phyloP scores from a whole-genome alignment of 192 early-diverging fungal genomes.

The Obelidium mucronatum region DNA sequence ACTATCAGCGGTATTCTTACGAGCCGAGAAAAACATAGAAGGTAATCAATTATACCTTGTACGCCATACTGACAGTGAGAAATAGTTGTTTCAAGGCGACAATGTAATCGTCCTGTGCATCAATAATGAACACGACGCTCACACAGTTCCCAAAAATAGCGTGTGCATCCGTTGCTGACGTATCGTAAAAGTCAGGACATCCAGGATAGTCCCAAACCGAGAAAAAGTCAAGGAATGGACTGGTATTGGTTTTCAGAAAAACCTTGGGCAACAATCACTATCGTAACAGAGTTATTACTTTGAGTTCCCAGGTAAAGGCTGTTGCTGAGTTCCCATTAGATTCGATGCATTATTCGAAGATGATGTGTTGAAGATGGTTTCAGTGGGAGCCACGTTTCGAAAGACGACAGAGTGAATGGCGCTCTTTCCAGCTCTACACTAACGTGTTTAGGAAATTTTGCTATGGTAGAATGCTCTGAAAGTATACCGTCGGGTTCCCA shows the following conservation, averaged over 20 bases:
- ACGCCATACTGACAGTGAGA: conserved; percentile 75
- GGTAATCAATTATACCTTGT: conserved; percentile 46
- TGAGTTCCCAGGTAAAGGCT: conserved; percentile 58
- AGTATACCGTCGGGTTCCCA: conserved; percentile 50
- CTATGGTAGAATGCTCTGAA: not conserved
- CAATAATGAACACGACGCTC: conserved; percentile 91
- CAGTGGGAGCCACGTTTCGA: conserved; percentile 86
- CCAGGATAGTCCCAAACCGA: conserved; percentile 94
- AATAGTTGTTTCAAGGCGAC: conserved; percentile 79
- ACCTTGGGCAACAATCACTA: conserved; percentile 5
- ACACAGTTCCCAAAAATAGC: conserved; percentile 53
- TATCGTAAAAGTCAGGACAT: conserved; percentile 82
- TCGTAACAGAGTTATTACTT: conserved; percentile 49
- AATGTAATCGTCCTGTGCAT: conserved; percentile 93
- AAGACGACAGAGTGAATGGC: conserved; percentile 88
- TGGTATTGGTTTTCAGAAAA: conserved; percentile 30
- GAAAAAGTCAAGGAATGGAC: conserved; percentile 86
- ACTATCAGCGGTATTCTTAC: not conserved
- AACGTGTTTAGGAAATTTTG: no score
- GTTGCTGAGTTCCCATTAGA: not conserved
- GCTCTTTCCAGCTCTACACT: conserved; percentile 79
- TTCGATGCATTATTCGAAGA: not conserved
- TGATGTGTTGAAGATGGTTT: conserved; percentile 69
- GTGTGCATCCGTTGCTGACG: conserved; percentile 39
- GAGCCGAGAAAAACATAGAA: not conserved